Evolutionary conservation across 345 rosid species (phyloP), one percentile per base, ranked within the genome.

Genomic region (Salix udensis): DNA sequence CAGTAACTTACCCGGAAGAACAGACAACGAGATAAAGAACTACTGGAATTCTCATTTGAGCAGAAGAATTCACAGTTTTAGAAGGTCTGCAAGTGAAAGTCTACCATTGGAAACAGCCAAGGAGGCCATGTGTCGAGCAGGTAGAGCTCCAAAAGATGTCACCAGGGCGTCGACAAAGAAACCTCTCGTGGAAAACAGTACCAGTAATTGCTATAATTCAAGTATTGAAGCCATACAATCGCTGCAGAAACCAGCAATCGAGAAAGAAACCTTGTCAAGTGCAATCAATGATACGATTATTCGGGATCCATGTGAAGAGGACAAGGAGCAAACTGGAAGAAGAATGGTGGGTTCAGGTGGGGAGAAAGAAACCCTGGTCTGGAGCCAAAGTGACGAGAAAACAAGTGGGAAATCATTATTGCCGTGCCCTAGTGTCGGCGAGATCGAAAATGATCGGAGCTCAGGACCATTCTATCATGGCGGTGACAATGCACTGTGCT

Each of bases 11-110:
- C 85, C 91, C 1, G 94, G 94, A 68, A 83, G 94, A 83, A 90
- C 94, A 39, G 94, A 90, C 73, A 90, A 90, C 70, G 94, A 90
- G 75, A 88, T 90, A 34, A 90, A 90, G 73, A 90, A 90, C 70
- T 85, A 90, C 77, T 88, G 94, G 94, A 90, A 88, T 71, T 88
- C 92, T 23, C 91, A 87, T 55, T 70, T 90, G 74, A 84, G 90
- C 55, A 78, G 92, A 48, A 87, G 84, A 79, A 74, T 87, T 68
- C 73, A 79, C 80, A 80, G 78, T 16, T 84, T 85, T 24, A 74
- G 86, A 70, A 82, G 77, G 46, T 79, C 77, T 5, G 28, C 44
- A 4, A 66, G 55, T 30, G 78, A 42, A 58, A 48, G 16, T 9
- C 62, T 67, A 5, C 60, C 79, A 0, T 55, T 70, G 65, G 80